A percentile compares a stretch with the other conserved stretches of the same genome.
These are phyloP conservation scores for Verbena officinalis DNA, from an alignment of 257 asterid genomes.

Conservation along the genomic window DNA sequence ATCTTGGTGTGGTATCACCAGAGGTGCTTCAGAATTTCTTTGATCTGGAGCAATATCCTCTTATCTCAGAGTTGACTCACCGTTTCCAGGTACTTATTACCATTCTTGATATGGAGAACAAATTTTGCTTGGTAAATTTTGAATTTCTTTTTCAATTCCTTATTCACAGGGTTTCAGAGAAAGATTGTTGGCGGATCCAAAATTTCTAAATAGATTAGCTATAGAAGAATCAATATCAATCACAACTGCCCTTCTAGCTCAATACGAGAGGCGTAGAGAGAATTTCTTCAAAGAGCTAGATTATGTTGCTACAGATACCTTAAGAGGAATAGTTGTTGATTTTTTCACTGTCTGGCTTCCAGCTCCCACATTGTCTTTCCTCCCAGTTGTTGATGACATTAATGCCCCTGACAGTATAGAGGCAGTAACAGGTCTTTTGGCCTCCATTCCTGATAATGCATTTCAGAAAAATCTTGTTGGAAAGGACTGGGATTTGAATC, in stretches of 20 bases:
- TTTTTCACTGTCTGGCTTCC: slow-evolving; percentile 91
- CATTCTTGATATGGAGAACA: slow-evolving; percentile 8
- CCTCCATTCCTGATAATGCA: slow-evolving; percentile 81
- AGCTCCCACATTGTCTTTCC: slow-evolving; percentile 75
- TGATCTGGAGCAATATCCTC: slow-evolving; percentile 76
- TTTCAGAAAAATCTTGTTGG: slow-evolving; percentile 68
- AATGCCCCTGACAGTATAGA: slow-evolving; percentile 55
- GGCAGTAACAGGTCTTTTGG: slow-evolving; percentile 68
- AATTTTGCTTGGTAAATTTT: not conserved
- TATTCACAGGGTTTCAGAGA: slow-evolving; percentile 77
- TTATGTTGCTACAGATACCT: slow-evolving; percentile 67
- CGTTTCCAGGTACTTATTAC: slow-evolving; percentile 61
- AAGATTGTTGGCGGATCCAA: slow-evolving; percentile 80
- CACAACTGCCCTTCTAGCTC: slow-evolving; percentile 76
- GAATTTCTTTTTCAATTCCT: slow-evolving; percentile 19
- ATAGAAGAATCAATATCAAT: slow-evolving; percentile 80
- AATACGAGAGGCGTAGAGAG: slow-evolving; percentile 72
- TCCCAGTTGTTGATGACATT: slow-evolving; percentile 52
- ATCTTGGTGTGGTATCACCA: slow-evolving; percentile 81
- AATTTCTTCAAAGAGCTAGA: slow-evolving; percentile 69
- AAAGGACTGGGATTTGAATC: slow-evolving; percentile 66
- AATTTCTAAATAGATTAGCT: slow-evolving; percentile 70
- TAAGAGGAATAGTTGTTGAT: slow-evolving; percentile 71
- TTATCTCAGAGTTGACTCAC: slow-evolving; percentile 60
- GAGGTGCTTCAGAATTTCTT: slow-evolving; percentile 79